Conservation (phyloP, 169 alveolate genomes). For the Cryptosporidium parvum region DNA sequence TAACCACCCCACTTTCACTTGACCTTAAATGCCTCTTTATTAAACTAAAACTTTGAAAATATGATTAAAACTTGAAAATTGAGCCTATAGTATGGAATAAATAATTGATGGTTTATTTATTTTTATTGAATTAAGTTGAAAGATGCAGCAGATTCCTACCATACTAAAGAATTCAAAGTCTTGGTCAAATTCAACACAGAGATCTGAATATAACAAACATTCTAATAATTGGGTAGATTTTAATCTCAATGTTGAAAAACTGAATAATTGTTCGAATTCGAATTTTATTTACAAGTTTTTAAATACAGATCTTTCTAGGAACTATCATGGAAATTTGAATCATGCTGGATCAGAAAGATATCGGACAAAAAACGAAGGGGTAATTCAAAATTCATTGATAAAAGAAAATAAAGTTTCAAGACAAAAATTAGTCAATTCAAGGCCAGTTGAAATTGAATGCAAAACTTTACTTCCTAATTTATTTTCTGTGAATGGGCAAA, state of each 20-base stretch:
- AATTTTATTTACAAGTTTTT: background rate
- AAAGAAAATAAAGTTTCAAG: background rate
- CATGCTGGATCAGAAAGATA: background rate
- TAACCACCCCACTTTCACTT: conserved; percentile 75
- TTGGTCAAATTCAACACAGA: conserved; percentile 53
- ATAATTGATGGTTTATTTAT: background rate
- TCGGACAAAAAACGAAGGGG: background rate
- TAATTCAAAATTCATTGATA: background rate
- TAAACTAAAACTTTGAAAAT: background rate
- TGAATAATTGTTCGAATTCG: background rate
- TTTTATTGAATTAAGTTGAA: background rate
- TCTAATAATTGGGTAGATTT: background rate
- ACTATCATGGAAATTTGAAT: background rate
- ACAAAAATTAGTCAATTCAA: background rate
- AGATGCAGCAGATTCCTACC: background rate
- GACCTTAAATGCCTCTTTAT: conserved; percentile 22
- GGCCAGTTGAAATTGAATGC: background rate
- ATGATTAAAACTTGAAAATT: background rate
- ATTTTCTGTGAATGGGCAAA: background rate
- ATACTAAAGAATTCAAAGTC: conserved; percentile 48
- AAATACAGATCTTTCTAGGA: background rate
- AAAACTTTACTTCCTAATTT: background rate
- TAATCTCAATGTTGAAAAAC: background rate
- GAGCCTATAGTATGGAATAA: background rate
- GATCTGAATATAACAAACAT: conserved; percentile 30